Conservation (phyloP, 1,139 yeast species). For the Yamadazyma dushanensis region DNA sequence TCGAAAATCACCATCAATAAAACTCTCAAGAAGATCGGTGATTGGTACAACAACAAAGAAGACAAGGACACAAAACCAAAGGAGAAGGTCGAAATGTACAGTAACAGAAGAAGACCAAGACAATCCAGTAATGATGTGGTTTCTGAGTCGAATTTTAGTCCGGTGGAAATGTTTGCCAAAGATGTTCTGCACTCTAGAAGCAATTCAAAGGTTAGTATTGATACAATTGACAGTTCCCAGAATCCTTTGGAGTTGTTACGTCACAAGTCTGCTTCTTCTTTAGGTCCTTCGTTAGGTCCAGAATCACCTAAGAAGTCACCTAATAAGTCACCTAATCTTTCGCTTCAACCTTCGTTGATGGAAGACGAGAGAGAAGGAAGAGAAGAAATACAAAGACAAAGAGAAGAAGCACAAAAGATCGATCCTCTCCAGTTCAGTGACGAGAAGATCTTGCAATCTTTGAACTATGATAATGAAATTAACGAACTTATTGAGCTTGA, state of each 20-base stretch:
- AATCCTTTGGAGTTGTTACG: not conserved
- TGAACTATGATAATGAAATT: conserved; percentile 5
- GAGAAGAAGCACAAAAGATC: not conserved
- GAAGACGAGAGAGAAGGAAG: not conserved
- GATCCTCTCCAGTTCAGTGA: not conserved
- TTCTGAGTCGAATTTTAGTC: conserved; percentile 7
- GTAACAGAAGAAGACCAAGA: conserved; percentile 48
- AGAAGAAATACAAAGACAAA: not conserved
- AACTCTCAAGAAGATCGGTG: conserved; percentile 57
- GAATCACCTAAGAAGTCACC: not conserved
- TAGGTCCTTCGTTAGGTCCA: conserved; percentile 2
- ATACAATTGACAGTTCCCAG: conserved; percentile 4
- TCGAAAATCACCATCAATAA: conserved; percentile 12
- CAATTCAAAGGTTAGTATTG: conserved; percentile 11
- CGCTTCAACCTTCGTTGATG: not conserved
- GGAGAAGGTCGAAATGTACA: conserved; percentile 52
- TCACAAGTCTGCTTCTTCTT: conserved; percentile 1
- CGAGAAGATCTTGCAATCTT: not conserved
- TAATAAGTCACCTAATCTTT: not conserved
- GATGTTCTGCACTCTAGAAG: conserved; percentile 11
- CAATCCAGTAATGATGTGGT: conserved; percentile 17
- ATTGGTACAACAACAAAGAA: conserved; percentile 49
- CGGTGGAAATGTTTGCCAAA: conserved; percentile 17
- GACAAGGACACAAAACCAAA: conserved; percentile 6
- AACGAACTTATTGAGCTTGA: conserved; percentile 10